Conservation (phyloP, 345 rosid genomes). For the Linum lewisii region DNA sequence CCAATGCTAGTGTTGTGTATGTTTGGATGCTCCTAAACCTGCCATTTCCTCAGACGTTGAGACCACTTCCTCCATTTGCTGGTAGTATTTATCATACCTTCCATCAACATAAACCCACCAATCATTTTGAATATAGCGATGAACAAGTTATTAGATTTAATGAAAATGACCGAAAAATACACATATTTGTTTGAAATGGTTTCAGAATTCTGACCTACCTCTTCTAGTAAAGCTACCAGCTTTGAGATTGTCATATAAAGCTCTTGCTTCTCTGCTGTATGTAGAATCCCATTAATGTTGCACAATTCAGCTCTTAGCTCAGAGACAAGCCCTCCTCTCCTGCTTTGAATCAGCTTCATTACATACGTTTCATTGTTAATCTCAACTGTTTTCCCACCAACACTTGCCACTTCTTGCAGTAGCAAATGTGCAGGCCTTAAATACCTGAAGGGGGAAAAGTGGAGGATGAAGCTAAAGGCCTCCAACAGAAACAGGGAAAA, state of each 20-base stretch:
- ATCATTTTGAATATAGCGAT: too few relatives aligned
- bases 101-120: constrained; percentile 50
- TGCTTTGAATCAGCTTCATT: constrained; percentile 36
- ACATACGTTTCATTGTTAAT: constrained; percentile 29
- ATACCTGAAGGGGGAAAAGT: constrained; percentile 25
- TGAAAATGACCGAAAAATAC: too few relatives aligned
- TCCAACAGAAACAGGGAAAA: too few relatives aligned
- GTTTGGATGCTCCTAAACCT: constrained; percentile 64
- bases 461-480: neutral
- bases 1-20: constrained; percentile 68
- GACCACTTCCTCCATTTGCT: constrained; percentile 54
- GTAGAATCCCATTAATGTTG: constrained; percentile 21
- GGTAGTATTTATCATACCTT: constrained; percentile 54
- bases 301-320: constrained; percentile 59
- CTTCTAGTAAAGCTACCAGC: constrained; percentile 54
- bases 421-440: constrained; percentile 48
- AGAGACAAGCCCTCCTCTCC: constrained; percentile 41
- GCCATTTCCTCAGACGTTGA: constrained; percentile 60
- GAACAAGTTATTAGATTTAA: too few relatives aligned
- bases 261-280: constrained; percentile 41
- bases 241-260: constrained; percentile 44
- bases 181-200: too few relatives aligned
- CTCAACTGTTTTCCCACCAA: constrained; percentile 37
- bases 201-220: too few relatives aligned
- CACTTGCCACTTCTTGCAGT: constrained; percentile 47